These are phyloP conservation scores for Penicillium manginii DNA, from an alignment of 495 filamentous ascomycete genomes.

Conservation along the genomic window DNA sequence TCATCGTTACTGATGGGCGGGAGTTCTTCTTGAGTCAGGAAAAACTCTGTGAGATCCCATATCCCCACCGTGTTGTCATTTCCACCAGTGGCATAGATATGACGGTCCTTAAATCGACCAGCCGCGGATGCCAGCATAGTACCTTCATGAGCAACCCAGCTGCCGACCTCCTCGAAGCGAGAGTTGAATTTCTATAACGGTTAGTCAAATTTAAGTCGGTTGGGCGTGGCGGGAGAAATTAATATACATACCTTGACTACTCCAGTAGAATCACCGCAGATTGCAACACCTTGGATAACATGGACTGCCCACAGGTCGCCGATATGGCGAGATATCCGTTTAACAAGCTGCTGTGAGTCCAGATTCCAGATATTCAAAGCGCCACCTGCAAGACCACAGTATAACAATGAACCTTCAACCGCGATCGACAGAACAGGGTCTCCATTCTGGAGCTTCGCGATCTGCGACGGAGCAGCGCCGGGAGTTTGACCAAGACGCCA, in stretches of 20 bases:
- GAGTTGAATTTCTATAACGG: slow-evolving; percentile 74
- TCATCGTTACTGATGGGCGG: slow-evolving; percentile 69
- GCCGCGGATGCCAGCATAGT: slow-evolving; percentile 86
- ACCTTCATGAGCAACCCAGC: slow-evolving; percentile 85
- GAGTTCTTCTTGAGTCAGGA: slow-evolving; percentile 42
- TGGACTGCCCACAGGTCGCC: slow-evolving; percentile 85
- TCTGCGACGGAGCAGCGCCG: slow-evolving; percentile 52
- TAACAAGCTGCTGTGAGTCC: slow-evolving; percentile 87
- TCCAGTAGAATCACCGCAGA: slow-evolving; percentile 81
- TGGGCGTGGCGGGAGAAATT: too few species aligned
- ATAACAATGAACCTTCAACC: slow-evolving; percentile 85
- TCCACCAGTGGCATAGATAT: slow-evolving; percentile 89
- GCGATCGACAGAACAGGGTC: slow-evolving; percentile 84
- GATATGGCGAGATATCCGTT: slow-evolving; percentile 76
- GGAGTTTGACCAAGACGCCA: slow-evolving; percentile 69
- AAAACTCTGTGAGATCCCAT: slow-evolving; percentile 75
- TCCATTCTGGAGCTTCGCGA: slow-evolving; percentile 75
- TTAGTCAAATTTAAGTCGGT: not conserved
- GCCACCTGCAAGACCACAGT: slow-evolving; percentile 86
- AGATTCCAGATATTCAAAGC: slow-evolving; percentile 96
- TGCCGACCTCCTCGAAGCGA: slow-evolving; percentile 79
- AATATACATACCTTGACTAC: slow-evolving; percentile 66
- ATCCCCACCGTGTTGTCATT: slow-evolving; percentile 88
- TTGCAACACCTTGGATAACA: slow-evolving; percentile 81
- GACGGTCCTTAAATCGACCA: slow-evolving; percentile 64